These are phyloP conservation scores for Cryptococcus hybrid DNA, from an alignment of 1,284 basidiomycete genomes.

Conservation along the genomic window DNA sequence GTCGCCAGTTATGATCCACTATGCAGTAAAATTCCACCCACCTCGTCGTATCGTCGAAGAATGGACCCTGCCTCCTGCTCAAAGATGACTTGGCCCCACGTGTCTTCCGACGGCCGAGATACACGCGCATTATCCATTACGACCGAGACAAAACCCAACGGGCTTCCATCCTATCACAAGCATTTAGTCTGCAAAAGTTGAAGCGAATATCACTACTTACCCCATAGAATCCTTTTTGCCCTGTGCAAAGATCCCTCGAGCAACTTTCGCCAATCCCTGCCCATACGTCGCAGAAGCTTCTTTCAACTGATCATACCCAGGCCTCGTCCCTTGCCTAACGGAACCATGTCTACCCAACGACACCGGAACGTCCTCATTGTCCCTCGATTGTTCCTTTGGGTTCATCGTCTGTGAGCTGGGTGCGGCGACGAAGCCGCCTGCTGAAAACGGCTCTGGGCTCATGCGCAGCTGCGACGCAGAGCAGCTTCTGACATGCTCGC, in stretches of 20 bases:
- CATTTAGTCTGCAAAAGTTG: neutral
- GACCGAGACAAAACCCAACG: conserved; percentile 69
- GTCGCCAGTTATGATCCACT: neutral
- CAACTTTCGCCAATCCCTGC: conserved; percentile 66
- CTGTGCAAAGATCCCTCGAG: conserved; percentile 65
- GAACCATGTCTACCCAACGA: neutral
- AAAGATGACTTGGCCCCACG: conserved; percentile 72
- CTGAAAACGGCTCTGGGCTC: neutral
- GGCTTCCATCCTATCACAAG: conserved; percentile 63
- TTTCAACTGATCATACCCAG: conserved; percentile 60
- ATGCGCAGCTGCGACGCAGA: neutral
- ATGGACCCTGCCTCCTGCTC: conserved; percentile 66
- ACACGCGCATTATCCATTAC: conserved; percentile 54
- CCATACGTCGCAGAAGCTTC: conserved; percentile 71
- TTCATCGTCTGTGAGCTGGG: neutral
- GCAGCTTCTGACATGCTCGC: neutral
- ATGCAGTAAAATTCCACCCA: conserved; percentile 37
- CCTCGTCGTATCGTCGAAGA: conserved; percentile 70
- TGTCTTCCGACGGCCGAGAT: conserved; percentile 26
- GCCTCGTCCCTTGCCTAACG: conserved; percentile 15
- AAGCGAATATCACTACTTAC: conserved; percentile 22
- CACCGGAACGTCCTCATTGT: neutral
- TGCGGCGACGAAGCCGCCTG: neutral
- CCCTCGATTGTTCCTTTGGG: neutral
- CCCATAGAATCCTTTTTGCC: conserved; percentile 72